Percentiles rank a stretch among this genome's conserved stretches.
Conservation (phyloP, 2,329 filamentous ascomycete genomes). For the Chaetomium globosum region DNA sequence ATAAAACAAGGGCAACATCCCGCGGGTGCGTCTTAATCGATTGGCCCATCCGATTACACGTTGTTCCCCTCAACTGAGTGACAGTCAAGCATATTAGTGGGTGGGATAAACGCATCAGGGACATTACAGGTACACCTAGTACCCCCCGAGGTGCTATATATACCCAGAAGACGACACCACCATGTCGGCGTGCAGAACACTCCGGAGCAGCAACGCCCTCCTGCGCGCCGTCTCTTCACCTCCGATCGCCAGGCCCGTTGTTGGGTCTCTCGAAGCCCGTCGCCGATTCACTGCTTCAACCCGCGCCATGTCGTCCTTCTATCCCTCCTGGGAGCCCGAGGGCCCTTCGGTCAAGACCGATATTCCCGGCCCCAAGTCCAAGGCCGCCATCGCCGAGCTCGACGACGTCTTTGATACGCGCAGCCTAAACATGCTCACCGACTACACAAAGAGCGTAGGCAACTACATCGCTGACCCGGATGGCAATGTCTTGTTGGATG, state of each 20-base stretch:
- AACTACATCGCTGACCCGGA: conserved; percentile 80
- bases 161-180: conserved; percentile 13
- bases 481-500: conserved; percentile 72
- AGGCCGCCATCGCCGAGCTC: conserved; percentile 69
- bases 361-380: conserved; percentile 76
- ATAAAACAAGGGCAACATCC: conserved; percentile 11
- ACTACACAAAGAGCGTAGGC: conserved; percentile 73
- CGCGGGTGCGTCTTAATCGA: conserved; percentile 6
- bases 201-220: conserved; percentile 29
- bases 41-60: conserved; percentile 8
- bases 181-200: conserved; percentile 28
- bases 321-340: conserved; percentile 50
- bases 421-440: conserved; percentile 79
- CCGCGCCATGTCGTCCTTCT: conserved; percentile 38
- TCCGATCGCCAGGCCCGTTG: conserved; percentile 22
- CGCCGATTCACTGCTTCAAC: conserved; percentile 37
- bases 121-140: background rate
- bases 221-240: conserved; percentile 27
- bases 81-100: conserved; percentile 3
- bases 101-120: background rate
- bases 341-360: conserved; percentile 57
- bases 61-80: conserved; percentile 13
- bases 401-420: conserved; percentile 82
- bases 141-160: background rate
- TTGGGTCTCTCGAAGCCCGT: conserved; percentile 28